These are phyloP conservation scores for Blastobotrys serpentis DNA, from an alignment of 1,139 yeast species.

Conservation along the genomic window DNA sequence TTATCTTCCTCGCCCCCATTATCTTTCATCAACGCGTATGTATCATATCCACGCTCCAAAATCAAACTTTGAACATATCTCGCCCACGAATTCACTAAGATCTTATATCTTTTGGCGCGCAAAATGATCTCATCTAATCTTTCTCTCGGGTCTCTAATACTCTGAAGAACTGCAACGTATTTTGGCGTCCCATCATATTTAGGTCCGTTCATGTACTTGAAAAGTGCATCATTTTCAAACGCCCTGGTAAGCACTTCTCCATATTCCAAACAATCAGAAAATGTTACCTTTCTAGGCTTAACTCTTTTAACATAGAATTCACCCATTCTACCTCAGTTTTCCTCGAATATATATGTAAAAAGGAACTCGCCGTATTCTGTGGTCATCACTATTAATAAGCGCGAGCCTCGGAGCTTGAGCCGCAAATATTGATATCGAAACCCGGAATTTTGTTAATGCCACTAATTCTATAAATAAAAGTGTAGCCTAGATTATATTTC, in stretches of 20 bases:
- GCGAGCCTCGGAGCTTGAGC: not conserved
- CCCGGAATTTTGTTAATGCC: too few relatives aligned
- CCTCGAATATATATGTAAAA: too few relatives aligned
- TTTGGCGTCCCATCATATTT: not conserved
- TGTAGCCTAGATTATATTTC: too few relatives aligned
- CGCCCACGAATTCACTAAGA: conserved; percentile 1
- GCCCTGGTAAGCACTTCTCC: not conserved
- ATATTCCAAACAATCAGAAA: not conserved
- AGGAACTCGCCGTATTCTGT: too few relatives aligned
- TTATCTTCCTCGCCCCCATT: conserved; percentile 4
- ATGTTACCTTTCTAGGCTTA: not conserved
- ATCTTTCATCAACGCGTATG: conserved; percentile 8
- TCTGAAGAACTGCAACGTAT: conserved; percentile 1
- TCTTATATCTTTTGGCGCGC: conserved; percentile 11
- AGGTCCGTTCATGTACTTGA: conserved; percentile 4
- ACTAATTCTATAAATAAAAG: too few relatives aligned
- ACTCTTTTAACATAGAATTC: conserved; percentile 3
- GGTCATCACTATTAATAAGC: too few relatives aligned
- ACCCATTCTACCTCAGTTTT: not conserved
- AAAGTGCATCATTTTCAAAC: conserved; percentile 1
- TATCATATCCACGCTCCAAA: conserved; percentile 3
- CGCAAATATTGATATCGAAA: too few relatives aligned
- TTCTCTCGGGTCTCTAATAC: conserved; percentile 13
- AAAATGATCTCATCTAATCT: conserved; percentile 9
- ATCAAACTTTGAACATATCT: not conserved